Conservation (phyloP, 1,284 basidiomycete species). For the Boletus albobrunnescens region DNA sequence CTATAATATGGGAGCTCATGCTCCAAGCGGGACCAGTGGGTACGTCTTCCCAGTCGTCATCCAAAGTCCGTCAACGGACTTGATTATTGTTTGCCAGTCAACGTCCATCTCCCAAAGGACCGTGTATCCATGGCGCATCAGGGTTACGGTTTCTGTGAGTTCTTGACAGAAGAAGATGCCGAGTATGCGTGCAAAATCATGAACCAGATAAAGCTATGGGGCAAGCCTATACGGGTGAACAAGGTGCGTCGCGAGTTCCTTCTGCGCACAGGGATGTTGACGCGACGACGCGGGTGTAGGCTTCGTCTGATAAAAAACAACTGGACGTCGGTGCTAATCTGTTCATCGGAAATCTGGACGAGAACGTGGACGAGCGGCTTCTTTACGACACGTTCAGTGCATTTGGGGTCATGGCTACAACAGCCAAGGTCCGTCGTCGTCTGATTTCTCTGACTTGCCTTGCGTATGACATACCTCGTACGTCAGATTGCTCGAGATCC, state of each 20-base stretch:
- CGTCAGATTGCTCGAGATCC: constrained; percentile 87
- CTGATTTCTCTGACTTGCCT: constrained; percentile 1
- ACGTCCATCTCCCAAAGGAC: constrained; percentile 99
- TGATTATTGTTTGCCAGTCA: constrained; percentile 52
- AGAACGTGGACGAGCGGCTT: constrained; percentile 88
- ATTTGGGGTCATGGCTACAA: constrained; percentile 91
- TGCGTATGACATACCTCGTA: constrained; percentile 3
- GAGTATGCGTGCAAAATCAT: constrained; percentile 99
- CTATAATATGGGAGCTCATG: constrained; percentile 98
- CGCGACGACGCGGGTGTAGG: constrained; percentile 13
- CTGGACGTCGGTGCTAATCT: constrained; percentile 97
- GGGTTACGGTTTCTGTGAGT: constrained; percentile 99
- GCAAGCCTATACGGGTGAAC: constrained; percentile 90
- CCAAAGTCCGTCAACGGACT: neutral
- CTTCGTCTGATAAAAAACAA: constrained; percentile 74
- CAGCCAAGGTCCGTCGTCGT: constrained; percentile 81
- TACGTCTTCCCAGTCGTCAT: constrained; percentile 40
- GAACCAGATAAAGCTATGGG: constrained; percentile 99
- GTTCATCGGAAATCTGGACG: constrained; percentile 93
- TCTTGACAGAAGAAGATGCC: constrained; percentile 95
- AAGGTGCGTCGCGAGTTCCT: constrained; percentile 10
- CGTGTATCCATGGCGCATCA: constrained; percentile 97
- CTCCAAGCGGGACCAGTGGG: constrained; percentile 96
- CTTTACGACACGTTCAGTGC: constrained; percentile 94
- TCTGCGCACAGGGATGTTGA: neutral